Conservation (phyloP, 2,329 filamentous ascomycete species). For the Botrytis fragariae region DNA sequence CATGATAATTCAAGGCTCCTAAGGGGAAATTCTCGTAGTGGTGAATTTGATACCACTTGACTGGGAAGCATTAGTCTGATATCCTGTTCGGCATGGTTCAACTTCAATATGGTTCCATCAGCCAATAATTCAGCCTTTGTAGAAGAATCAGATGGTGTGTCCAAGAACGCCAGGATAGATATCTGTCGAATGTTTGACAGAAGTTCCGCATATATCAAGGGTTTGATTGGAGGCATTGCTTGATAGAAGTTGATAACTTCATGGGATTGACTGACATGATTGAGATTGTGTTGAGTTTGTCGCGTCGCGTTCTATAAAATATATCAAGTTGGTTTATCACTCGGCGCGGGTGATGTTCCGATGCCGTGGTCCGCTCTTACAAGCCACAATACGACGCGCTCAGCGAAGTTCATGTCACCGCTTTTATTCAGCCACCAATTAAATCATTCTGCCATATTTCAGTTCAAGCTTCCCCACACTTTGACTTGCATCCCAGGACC, state of each 20-base stretch:
- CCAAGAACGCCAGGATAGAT: conserved; percentile 54
- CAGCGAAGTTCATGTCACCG: background rate
- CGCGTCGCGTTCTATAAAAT: conserved; percentile 2
- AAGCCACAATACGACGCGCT: background rate
- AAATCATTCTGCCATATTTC: background rate
- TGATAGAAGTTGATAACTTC: background rate
- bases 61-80: conserved; percentile 42
- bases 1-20: conserved; percentile 47
- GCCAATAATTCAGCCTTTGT: conserved; percentile 43
- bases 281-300: background rate
- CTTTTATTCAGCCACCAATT: background rate
- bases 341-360: conserved; percentile 4
- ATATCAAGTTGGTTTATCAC: background rate
- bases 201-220: conserved; percentile 60
- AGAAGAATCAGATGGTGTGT: conserved; percentile 38
- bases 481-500: background rate
- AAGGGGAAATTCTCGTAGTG: conserved; percentile 27
- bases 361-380: background rate
- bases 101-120: conserved; percentile 46
- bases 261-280: background rate
- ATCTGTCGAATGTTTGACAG: conserved; percentile 63
- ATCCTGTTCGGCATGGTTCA: conserved; percentile 49
- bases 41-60: conserved; percentile 29
- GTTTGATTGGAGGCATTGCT: conserved; percentile 15
- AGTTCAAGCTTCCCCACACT: conserved; percentile 11